Evolutionary conservation across 768 basidiomycete species (phyloP).

Genomic region (Coprinellus aureogranulatus): DNA sequence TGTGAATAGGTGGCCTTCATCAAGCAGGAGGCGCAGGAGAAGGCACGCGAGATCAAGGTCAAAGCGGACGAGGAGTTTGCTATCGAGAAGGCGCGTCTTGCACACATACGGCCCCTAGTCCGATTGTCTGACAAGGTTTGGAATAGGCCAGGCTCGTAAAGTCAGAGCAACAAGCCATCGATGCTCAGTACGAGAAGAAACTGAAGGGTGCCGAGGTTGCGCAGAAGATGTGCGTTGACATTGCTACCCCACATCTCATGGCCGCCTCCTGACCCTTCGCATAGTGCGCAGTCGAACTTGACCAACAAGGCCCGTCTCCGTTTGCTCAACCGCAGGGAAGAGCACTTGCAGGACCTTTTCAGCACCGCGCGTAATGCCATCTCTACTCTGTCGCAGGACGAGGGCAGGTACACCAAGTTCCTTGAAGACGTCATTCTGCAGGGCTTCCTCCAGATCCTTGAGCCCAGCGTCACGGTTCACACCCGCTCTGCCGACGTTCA

Average conservation of each 20-base stretch:
- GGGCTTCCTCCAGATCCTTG: slow-evolving; percentile 79
- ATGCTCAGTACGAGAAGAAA: slow-evolving; percentile 94
- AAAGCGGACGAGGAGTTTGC: slow-evolving; percentile 99
- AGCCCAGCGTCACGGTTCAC: slow-evolving; percentile 64
- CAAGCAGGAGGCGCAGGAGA: slow-evolving; percentile 97
- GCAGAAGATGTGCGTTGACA: slow-evolving; percentile 83
- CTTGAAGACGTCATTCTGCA: slow-evolving; percentile 84
- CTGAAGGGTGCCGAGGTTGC: slow-evolving; percentile 89
- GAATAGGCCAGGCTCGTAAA: slow-evolving; percentile 91
- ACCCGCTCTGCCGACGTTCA: slow-evolving; percentile 67
- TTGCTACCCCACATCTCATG: neutral
- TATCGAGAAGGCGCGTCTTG: slow-evolving; percentile 80
- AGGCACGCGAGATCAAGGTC: slow-evolving; percentile 93
- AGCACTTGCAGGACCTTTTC: slow-evolving; percentile 89
- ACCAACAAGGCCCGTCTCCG: slow-evolving; percentile 95
- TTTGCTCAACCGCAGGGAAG: slow-evolving; percentile 87
- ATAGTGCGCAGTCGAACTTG: slow-evolving; percentile 88
- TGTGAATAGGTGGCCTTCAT: slow-evolving; percentile 85
- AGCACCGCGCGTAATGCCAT: slow-evolving; percentile 63
- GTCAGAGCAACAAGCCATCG: slow-evolving; percentile 93
- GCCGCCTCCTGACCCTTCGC: slow-evolving; percentile 4
- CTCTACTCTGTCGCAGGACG: slow-evolving; percentile 58
- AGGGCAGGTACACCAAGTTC: slow-evolving; percentile 74
- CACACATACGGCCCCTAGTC: neutral
- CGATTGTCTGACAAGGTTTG: slow-evolving; percentile 9